A percentile compares a stretch with the other conserved stretches of the same genome.
phyloP scores from a whole-genome alignment of 176 grass and related monocot species.

The Alloteropsis semialata region DNA sequence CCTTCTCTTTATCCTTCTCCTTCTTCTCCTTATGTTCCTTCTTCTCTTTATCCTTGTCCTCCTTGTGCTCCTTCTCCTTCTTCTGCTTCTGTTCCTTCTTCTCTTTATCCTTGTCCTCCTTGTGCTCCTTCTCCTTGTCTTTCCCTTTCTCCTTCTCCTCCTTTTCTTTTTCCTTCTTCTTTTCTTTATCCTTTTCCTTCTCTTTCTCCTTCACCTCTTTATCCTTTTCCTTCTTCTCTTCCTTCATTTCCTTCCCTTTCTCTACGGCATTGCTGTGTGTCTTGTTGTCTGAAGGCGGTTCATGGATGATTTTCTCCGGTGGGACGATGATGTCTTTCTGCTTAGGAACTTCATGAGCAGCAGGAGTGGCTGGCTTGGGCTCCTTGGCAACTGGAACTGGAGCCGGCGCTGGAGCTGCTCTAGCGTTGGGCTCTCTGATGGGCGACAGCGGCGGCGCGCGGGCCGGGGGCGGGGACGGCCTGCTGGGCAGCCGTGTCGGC shows the following conservation, averaged over 20 bases:
- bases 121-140: not conserved
- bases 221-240: not conserved
- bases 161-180: not conserved
- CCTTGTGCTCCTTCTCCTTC: not conserved
- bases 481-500: not conserved
- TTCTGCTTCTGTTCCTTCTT: not conserved
- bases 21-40: not conserved
- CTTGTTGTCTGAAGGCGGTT: constrained; percentile 4
- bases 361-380: not conserved
- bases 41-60: not conserved
- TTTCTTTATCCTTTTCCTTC: not conserved
- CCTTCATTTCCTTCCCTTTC: not conserved
- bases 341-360: not conserved
- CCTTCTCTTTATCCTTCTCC: not conserved
- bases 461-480: constrained; percentile 30
- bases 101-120: not conserved
- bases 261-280: not conserved
- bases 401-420: not conserved
- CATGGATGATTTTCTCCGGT: not conserved
- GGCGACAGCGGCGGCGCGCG: constrained; percentile 10
- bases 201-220: not conserved
- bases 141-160: not conserved
- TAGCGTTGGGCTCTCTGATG: constrained; percentile 5
- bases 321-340: constrained; percentile 14
- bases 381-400: not conserved